Evolutionary conservation across 192 early-diverging fungal species (phyloP), one percentile per base, ranked within the genome.

Genomic region (Funneliformis mosseae): DNA sequence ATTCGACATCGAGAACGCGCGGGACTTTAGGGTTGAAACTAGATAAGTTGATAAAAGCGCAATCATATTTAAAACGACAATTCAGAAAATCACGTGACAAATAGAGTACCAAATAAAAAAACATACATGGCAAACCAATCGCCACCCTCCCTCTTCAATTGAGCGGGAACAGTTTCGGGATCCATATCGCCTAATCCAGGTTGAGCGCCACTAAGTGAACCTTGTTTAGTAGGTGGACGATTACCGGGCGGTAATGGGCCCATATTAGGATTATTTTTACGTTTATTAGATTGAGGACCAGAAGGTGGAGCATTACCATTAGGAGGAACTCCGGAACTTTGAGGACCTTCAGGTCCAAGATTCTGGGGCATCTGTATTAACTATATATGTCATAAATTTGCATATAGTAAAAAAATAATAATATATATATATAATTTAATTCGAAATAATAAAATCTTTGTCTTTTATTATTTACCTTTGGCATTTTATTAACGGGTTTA

Each of bases 111-210:
- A 70, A 6, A 72, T 38, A 77, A 64, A 63, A 55, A 67, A 33
- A 83, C 87, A 78, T 87, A 90, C 89, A 98, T 89, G 33, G 93
- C 96, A 85, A 94, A 92, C 95, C 96, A 97, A 87, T 97, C 96
- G 0, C 83, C 71, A 60, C 94, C 94, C 83, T 96, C 95, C 59
- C 89, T 92, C 84, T 94, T 95, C 81, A 92, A 48, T 73, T 89
- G 90, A 8, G 91, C 82, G 4, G 93, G 94, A 21, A 94, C 91
- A 27, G 85, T 91, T 45, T 95, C 94, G 5, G 92, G 92, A 83
- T 96, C 94, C 77, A 96, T 87, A 76, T 95, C 94, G 33, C 90
- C 90, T 50, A 94, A 76, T 16, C 70, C 71, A 3, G 76, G 77
- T 48, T 76, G 80, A 23, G 60, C 80, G 5, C 78, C 77, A 73